Evolutionary conservation across 495 filamentous ascomycete species (phyloP).

Genomic region (Umbilicaria muhlenbergii): DNA sequence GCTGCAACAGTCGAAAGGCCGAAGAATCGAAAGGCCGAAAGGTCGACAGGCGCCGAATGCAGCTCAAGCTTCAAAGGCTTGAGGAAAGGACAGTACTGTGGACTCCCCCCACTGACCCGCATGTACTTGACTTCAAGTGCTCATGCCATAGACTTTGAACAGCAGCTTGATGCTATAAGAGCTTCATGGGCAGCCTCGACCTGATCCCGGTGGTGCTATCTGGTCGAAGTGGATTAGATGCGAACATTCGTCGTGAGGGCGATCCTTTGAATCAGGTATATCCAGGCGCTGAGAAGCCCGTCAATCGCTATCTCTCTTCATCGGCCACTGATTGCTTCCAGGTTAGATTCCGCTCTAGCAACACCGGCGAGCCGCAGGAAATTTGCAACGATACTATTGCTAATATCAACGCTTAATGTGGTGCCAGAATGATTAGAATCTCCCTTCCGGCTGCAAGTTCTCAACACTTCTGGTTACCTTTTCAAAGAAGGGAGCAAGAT

Average conservation of each 20-base stretch:
- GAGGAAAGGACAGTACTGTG: neutral
- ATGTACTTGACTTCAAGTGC: conserved; percentile 1
- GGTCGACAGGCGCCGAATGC: neutral
- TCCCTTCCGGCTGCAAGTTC: too few relatives aligned
- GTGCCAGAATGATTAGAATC: too few relatives aligned
- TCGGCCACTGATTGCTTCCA: too few relatives aligned
- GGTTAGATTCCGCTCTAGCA: too few relatives aligned
- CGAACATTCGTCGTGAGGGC: conserved; percentile 1
- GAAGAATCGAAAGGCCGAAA: neutral
- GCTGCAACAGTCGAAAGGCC: neutral
- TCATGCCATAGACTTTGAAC: conserved; percentile 2
- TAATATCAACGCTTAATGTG: too few relatives aligned
- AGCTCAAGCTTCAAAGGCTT: neutral
- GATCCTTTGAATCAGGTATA: neutral
- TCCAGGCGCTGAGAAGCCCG: too few relatives aligned
- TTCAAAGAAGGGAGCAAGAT: too few relatives aligned
- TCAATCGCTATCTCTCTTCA: too few relatives aligned
- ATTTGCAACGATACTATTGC: too few relatives aligned
- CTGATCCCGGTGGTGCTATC: neutral
- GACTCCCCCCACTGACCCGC: neutral
- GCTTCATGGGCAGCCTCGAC: neutral
- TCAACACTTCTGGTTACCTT: too few relatives aligned
- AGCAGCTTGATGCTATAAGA: neutral
- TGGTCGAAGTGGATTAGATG: neutral
- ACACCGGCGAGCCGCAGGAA: too few relatives aligned